Conservation (phyloP, 345 rosid genomes). For the Corymbia maculata region DNA sequence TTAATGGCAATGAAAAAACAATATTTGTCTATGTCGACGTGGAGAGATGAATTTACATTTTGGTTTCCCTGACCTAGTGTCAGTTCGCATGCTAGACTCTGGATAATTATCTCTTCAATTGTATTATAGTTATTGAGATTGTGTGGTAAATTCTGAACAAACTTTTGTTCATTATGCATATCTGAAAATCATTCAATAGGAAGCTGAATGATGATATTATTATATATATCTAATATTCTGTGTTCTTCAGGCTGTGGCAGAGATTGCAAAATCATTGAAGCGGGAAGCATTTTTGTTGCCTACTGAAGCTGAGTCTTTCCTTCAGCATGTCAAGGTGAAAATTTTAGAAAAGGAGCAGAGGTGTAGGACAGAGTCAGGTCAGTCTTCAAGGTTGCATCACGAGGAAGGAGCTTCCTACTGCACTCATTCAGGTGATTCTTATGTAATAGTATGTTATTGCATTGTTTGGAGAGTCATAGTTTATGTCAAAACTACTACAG, state of each 20-base stretch:
- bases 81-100: not conserved
- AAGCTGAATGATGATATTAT: not conserved
- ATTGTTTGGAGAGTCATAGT: not conserved
- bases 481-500: not conserved
- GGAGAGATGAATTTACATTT: not conserved
- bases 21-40: not conserved
- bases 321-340: constrained; percentile 31
- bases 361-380: constrained; percentile 2
- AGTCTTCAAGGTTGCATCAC: constrained; percentile 13
- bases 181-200: not conserved
- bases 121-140: not conserved
- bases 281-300: constrained; percentile 62
- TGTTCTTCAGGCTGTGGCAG: constrained; percentile 58
- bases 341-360: constrained; percentile 20
- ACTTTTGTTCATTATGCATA: not conserved
- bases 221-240: not conserved
- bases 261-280: constrained; percentile 68
- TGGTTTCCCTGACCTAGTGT: not conserved
- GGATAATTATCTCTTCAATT: not conserved
- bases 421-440: constrained; percentile 15
- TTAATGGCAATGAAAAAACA: not conserved
- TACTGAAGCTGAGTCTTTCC: constrained; percentile 33
- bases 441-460: not conserved
- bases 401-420: not conserved
- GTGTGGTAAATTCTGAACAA: not conserved